These are phyloP conservation scores for Melaleuca alternifolia DNA, from an alignment of 345 rosid species.

Conservation along the genomic window DNA sequence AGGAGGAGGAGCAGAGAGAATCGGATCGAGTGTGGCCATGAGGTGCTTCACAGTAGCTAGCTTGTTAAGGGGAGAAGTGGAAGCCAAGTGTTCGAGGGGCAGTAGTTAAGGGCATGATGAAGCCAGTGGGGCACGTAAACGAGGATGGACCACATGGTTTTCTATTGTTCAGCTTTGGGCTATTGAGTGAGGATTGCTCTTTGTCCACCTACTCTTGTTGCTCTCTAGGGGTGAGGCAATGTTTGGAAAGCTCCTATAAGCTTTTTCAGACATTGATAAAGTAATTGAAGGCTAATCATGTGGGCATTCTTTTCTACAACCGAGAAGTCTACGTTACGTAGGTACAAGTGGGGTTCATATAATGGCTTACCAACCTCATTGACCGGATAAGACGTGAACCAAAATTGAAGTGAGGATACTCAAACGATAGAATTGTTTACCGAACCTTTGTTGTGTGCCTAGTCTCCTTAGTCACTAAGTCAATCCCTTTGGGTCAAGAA, in stretches of 20 bases:
- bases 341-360: background rate
- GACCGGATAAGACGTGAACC: background rate
- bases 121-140: background rate
- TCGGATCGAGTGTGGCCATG: background rate
- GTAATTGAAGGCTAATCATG: too few species aligned
- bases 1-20: background rate
- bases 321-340: too few species aligned
- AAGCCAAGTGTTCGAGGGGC: background rate
- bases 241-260: background rate
- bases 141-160: background rate
- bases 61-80: background rate
- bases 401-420: background rate
- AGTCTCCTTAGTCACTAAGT: too few species aligned
- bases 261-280: background rate
- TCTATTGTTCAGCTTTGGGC: background rate
- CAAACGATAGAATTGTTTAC: background rate
- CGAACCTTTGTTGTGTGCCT: background rate
- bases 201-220: too few species aligned
- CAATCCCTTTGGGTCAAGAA: background rate
- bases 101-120: slow-evolving; percentile 3
- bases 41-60: background rate
- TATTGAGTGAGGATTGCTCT: background rate
- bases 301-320: too few species aligned
- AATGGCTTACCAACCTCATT: background rate
- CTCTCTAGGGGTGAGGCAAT: background rate